phyloP scores from a whole-genome alignment of 2,329 filamentous ascomycete genomes.

The Coniochaeta prunicola region DNA sequence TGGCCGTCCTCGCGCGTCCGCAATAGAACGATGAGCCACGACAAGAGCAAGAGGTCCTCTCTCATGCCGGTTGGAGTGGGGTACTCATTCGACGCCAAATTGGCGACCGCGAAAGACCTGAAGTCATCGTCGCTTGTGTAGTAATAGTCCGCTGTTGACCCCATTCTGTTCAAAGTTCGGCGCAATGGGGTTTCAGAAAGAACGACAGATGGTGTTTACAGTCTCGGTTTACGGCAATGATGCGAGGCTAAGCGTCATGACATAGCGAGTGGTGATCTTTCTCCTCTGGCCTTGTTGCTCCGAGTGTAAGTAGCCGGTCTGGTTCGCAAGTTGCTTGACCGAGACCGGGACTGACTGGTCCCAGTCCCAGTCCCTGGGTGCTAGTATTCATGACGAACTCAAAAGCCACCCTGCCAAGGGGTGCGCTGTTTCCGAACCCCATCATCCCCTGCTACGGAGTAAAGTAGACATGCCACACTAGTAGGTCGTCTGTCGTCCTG shows the following conservation, averaged over 20 bases:
- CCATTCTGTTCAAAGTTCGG: constrained; percentile 2
- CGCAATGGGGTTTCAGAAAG: background rate
- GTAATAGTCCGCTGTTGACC: background rate
- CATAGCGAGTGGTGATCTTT: background rate
- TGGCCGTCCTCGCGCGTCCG: constrained; percentile 30
- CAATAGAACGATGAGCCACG: constrained; percentile 37
- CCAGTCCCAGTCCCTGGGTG: background rate
- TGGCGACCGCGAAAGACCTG: constrained; percentile 19
- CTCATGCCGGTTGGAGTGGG: constrained; percentile 24
- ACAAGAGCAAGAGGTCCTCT: constrained; percentile 31
- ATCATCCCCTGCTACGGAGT: background rate
- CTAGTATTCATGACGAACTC: background rate
- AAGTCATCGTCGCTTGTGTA: constrained; percentile 7
- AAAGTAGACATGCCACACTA: background rate
- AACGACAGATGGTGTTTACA: background rate
- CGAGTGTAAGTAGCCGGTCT: background rate
- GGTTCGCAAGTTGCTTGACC: background rate
- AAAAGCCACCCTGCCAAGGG: background rate
- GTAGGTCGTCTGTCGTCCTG: background rate
- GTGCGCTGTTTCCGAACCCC: background rate
- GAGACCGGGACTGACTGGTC: background rate
- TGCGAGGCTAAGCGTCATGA: background rate
- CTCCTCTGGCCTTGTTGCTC: background rate
- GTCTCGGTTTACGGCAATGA: background rate
- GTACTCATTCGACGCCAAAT: constrained; percentile 16